These are phyloP conservation scores for Nemania abortiva DNA, from an alignment of 2,329 filamentous ascomycete genomes.

Conservation along the genomic window DNA sequence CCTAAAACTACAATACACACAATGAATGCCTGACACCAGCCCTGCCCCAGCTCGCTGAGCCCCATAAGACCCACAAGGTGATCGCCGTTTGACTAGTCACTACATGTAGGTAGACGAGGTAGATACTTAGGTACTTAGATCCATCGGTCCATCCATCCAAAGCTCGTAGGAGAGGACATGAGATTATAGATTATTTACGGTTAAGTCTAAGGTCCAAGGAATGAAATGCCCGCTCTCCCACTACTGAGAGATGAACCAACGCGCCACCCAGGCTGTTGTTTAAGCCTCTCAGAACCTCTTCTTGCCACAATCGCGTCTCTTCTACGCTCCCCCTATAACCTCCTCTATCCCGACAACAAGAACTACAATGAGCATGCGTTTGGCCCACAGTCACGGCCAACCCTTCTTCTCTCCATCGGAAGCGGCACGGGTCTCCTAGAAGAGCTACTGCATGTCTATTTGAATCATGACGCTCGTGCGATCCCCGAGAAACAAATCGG, in stretches of 20 bases:
- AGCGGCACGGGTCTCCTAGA: slow-evolving; percentile 43
- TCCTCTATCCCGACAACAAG: background rate
- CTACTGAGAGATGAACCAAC: slow-evolving; percentile 27
- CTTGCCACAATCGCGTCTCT: slow-evolving; percentile 23
- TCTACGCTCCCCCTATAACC: background rate
- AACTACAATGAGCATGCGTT: background rate
- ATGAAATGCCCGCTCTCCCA: slow-evolving; percentile 33
- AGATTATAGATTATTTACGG: too few species aligned
- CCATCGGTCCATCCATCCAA: too few species aligned
- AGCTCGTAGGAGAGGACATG: too few species aligned
- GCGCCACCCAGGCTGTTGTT: slow-evolving; percentile 39
- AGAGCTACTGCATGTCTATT: slow-evolving; percentile 31
- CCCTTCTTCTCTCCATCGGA: slow-evolving; percentile 41
- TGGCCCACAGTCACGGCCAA: background rate
- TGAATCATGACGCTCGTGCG: slow-evolving; percentile 1
- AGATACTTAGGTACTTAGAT: too few species aligned
- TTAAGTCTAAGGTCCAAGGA: too few species aligned
- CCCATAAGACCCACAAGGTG: too few species aligned
- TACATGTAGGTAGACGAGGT: too few species aligned
- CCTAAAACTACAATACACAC: too few species aligned
- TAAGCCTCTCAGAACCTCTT: slow-evolving; percentile 37
- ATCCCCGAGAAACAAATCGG: too few species aligned
- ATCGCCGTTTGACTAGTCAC: too few species aligned
- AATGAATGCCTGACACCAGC: too few species aligned
- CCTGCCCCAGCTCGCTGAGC: too few species aligned